These are phyloP conservation scores for Thyridium curvatum DNA, from an alignment of 2,329 filamentous ascomycete species.

Conservation along the genomic window DNA sequence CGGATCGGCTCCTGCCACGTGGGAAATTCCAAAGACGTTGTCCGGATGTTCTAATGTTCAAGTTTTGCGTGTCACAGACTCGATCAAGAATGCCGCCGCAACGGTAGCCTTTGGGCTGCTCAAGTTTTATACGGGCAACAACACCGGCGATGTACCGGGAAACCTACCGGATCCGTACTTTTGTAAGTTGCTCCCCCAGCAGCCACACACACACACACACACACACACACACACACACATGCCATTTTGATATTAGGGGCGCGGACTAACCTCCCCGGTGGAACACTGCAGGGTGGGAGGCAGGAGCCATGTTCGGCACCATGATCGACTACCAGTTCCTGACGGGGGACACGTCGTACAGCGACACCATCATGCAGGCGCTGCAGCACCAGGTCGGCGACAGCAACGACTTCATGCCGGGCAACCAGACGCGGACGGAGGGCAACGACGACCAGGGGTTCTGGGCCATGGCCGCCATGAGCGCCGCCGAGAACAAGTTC, in stretches of 20 bases:
- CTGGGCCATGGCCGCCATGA: slow-evolving; percentile 79
- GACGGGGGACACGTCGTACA: slow-evolving; percentile 62
- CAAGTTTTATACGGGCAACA: slow-evolving; percentile 49
- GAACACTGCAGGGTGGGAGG: slow-evolving; percentile 73
- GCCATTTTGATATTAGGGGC: too few relatives aligned
- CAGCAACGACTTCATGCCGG: slow-evolving; percentile 59
- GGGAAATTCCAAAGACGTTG: too few relatives aligned
- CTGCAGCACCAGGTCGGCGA: slow-evolving; percentile 54
- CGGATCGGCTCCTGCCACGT: slow-evolving; percentile 1
- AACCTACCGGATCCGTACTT: slow-evolving; percentile 58
- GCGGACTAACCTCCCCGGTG: too few relatives aligned
- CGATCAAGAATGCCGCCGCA: slow-evolving; percentile 40
- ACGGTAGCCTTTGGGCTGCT: slow-evolving; percentile 41
- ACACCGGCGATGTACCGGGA: slow-evolving; percentile 50
- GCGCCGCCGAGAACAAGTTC: slow-evolving; percentile 70
- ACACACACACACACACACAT: slow-evolving; percentile 5
- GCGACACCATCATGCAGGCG: slow-evolving; percentile 50
- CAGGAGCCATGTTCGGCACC: slow-evolving; percentile 64
- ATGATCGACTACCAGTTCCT: slow-evolving; percentile 68
- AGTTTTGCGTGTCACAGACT: slow-evolving; percentile 34
- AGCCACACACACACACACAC: slow-evolving; percentile 25
- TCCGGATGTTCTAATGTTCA: too few relatives aligned
- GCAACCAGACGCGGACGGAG: slow-evolving; percentile 53
- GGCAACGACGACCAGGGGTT: slow-evolving; percentile 78
- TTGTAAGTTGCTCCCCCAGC: slow-evolving; percentile 47